A percentile compares a stretch with the other conserved stretches of the same genome.
phyloP scores from a whole-genome alignment of 805 yeast species.

The Priceomyces castillae region DNA sequence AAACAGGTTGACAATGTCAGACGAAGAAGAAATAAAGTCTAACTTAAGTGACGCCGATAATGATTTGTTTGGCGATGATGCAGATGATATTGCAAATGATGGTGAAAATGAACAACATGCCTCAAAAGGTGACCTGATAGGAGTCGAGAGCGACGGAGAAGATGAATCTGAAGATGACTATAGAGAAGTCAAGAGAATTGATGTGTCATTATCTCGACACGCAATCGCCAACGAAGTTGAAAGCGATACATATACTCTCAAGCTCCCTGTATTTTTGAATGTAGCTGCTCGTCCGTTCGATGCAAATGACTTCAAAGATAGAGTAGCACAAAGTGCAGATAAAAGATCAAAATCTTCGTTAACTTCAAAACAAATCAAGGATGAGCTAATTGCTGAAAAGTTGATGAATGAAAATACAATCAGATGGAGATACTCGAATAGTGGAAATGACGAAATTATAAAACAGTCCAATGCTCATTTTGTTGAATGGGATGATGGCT shows the following conservation, averaged over 20 bases:
- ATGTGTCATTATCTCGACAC: constrained; percentile 48
- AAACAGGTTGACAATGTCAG: constrained; percentile 20
- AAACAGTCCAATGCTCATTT: constrained; percentile 89
- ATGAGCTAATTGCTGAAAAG: constrained; percentile 53
- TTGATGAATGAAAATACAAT: constrained; percentile 78
- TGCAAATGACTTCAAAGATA: constrained; percentile 59
- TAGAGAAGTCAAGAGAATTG: constrained; percentile 34
- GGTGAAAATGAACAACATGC: constrained; percentile 30
- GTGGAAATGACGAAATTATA: constrained; percentile 65
- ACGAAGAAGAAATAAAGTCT: constrained; percentile 15
- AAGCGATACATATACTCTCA: constrained; percentile 46
- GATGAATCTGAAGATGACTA: constrained; percentile 35
- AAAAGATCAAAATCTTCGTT: constrained; percentile 23
- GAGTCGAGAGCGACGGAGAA: constrained; percentile 24
- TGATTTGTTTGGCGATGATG: constrained; percentile 34
- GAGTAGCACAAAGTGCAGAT: constrained; percentile 38
- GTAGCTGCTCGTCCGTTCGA: constrained; percentile 89
- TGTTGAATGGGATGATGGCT: constrained; percentile 93
- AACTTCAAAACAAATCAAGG: constrained; percentile 45
- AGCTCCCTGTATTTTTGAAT: constrained; percentile 78
- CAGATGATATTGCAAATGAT: constrained; percentile 34
- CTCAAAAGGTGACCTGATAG: constrained; percentile 9
- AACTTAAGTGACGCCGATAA: constrained; percentile 28
- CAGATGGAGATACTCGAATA: constrained; percentile 89
- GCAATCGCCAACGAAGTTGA: constrained; percentile 37